These are phyloP conservation scores for Nicotiana otophora DNA, from an alignment of 257 asterid species.

Conservation along the genomic window DNA sequence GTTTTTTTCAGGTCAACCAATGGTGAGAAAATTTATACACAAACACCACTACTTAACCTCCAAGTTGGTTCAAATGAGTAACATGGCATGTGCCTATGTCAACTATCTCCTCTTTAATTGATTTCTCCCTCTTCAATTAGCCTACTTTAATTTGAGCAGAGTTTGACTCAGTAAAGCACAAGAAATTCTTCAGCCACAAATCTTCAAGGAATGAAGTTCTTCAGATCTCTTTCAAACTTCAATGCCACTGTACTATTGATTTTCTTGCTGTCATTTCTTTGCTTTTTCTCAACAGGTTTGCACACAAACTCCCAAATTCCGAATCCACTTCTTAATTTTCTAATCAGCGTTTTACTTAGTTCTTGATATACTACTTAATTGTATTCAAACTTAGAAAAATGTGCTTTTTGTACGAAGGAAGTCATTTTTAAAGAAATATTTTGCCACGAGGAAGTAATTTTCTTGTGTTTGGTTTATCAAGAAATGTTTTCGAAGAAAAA, in stretches of 20 bases:
- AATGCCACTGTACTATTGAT: conserved; percentile 24
- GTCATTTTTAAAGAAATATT: not conserved
- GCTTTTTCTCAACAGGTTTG: conserved; percentile 53
- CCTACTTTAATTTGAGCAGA: not conserved
- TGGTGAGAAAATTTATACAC: not conserved
- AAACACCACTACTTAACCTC: not conserved
- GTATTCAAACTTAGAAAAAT: not conserved
- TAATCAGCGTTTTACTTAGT: not conserved
- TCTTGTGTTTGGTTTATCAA: not conserved
- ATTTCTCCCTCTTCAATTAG: not conserved
- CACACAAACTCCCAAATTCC: not conserved
- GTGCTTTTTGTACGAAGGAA: too few species aligned
- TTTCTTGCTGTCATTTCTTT: conserved; percentile 42
- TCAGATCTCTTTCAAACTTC: conserved; percentile 33
- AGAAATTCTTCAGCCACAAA: too few species aligned
- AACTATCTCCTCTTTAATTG: not conserved
- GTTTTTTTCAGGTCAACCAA: too few species aligned
- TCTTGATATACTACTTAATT: not conserved
- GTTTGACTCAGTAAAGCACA: not conserved
- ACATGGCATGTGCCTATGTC: not conserved
- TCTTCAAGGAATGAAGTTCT: conserved; percentile 30
- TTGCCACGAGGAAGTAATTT: not conserved
- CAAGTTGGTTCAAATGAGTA: not conserved
- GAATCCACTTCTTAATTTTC: not conserved
- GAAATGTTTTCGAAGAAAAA: not conserved